Base-by-base conservation (phyloP, 2,329 filamentous ascomycete genomes). In the Ascochyta pisi region DNA sequence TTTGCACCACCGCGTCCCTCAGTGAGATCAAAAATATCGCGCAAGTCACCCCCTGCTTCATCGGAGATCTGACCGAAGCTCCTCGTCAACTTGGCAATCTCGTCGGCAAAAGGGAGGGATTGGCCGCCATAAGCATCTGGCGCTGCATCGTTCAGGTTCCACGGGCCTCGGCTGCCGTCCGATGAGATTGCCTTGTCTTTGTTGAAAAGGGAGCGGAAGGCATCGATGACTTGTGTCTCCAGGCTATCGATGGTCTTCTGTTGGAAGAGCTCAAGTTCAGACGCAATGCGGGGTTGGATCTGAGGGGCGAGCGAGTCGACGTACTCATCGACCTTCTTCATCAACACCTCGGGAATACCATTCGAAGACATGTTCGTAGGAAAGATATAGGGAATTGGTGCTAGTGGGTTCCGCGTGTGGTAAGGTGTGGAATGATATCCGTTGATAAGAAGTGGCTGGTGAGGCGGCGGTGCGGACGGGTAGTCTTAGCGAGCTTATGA, bases 171-270 rank as follows among this genome's bases (percentile, higher is more conserved):
- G 26, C 54, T 60, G 27, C 58, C 63, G 26, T 63, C 60, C 15
- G 60, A 57, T 1, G 62, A 65, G 35, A 44, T 38, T 4, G 51
- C 39, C 29, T 51, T 63, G 49, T 70, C 60, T 19, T 63, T 66
- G 26, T 62, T 64, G 55, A 71, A 71, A 0, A 71, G 58, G 4
- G 67, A 70, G 15, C 65, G 64, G 27, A 71, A 71, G 2, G 68
- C 68, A 47, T 71, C 65, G 12, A 71, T 51, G 34, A 71, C 67
- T 52, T 70, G 67, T 35, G 60, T 63, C 37, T 71, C 68, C 6
- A 71, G 62, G 31, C 66, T 70, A 49, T 71, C 68, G 41, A 71
- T 71, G 13, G 68, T 71, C 46, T 70, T 70, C 40, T 71, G 65
- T 34, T 71, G 68, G 44, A 71, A 71, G 27, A 60, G 35, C 39